A percentile compares a stretch with the other conserved stretches of the same genome.
These are phyloP conservation scores for Starmerella sirachaensis DNA, from an alignment of 805 yeast species.

Conservation along the genomic window DNA sequence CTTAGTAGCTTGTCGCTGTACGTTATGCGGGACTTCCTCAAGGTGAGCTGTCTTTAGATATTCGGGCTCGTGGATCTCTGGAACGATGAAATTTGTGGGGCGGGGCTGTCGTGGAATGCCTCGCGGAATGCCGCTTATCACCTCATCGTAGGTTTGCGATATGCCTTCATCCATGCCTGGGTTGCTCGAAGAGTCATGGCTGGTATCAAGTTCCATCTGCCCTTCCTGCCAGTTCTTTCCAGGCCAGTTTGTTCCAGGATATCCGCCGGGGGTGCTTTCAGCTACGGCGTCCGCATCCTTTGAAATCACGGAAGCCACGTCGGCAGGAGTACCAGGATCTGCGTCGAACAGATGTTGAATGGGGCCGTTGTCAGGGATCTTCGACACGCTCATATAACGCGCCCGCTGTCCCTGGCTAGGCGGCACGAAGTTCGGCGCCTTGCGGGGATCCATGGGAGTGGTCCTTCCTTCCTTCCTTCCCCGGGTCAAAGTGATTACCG, in stretches of 20 bases:
- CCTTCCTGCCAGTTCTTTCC: not conserved
- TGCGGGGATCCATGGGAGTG: constrained; percentile 97
- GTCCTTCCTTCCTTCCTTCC: no score
- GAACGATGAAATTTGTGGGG: constrained; percentile 23
- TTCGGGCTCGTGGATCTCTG: constrained; percentile 24
- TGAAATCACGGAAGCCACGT: constrained; percentile 11
- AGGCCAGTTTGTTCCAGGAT: no score
- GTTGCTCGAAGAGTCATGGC: not conserved
- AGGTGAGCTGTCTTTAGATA: constrained; percentile 58
- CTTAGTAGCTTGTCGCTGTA: constrained; percentile 70
- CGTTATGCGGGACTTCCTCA: constrained; percentile 94
- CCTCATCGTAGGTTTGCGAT: constrained; percentile 7
- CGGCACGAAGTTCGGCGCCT: constrained; percentile 81
- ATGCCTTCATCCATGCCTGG: not conserved
- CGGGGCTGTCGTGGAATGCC: constrained; percentile 20
- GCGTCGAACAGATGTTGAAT: constrained; percentile 19
- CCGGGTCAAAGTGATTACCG: no score
- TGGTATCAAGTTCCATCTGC: constrained; percentile 1
- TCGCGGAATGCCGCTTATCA: constrained; percentile 19
- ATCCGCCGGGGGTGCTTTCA: not conserved
- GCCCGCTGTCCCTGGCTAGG: constrained; percentile 45
- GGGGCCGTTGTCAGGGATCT: constrained; percentile 25
- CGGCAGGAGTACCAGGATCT: constrained; percentile 7
- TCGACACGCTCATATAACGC: constrained; percentile 30
- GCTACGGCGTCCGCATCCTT: not conserved